A percentile compares a stretch with the other conserved stretches of the same genome.
Conservation (phyloP, 2,329 filamentous ascomycete species). For the Dothistroma pini region DNA sequence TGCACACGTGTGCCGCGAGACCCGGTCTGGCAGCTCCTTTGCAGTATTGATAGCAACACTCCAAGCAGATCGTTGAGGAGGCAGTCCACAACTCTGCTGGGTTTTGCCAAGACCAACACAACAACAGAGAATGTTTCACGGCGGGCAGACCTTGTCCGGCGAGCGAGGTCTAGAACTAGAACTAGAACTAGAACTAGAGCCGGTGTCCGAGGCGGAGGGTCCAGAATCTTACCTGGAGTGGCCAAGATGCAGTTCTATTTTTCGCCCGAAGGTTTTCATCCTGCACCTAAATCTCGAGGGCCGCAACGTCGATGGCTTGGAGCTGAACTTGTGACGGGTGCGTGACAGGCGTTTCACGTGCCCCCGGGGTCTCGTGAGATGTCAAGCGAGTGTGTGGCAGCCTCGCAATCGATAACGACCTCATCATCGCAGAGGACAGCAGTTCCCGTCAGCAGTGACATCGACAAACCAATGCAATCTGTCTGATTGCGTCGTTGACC, state of each 20-base stretch:
- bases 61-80: background rate
- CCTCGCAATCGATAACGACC: background rate
- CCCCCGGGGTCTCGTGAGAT: background rate
- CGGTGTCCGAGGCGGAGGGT: background rate
- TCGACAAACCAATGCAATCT: slow-evolving; percentile 7
- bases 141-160: background rate
- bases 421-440: background rate
- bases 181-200: too few species aligned
- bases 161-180: slow-evolving; percentile 2
- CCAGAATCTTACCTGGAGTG: slow-evolving; percentile 7
- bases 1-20: background rate
- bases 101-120: background rate
- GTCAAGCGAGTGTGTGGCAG: background rate
- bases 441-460: slow-evolving; percentile 8
- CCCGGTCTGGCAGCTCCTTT: background rate
- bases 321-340: too few species aligned
- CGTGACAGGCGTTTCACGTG: background rate
- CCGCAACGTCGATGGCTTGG: slow-evolving; percentile 5
- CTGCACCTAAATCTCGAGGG: background rate
- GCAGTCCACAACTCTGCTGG: background rate
- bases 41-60: background rate
- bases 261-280: background rate
- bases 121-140: background rate
- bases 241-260: slow-evolving; percentile 3
- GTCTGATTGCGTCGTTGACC: slow-evolving; percentile 6